phyloP scores from a whole-genome alignment of 2,329 filamentous ascomycete genomes.

The Byssochlamys sp. region DNA sequence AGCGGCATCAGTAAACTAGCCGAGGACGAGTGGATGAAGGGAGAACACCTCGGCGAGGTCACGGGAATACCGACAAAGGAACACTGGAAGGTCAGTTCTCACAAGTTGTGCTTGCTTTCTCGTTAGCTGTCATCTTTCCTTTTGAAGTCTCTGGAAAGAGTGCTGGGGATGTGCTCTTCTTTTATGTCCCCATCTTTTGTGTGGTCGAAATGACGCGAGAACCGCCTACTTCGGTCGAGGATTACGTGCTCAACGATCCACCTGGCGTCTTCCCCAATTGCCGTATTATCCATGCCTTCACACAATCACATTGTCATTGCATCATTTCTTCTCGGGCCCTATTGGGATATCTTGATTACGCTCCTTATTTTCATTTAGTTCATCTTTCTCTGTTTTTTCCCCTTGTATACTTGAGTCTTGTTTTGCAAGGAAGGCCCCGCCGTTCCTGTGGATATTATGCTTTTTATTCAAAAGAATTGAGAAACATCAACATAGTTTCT shows the following conservation, averaged over 20 bases:
- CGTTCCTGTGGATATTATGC: neutral
- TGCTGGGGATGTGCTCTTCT: neutral
- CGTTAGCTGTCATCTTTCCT: neutral
- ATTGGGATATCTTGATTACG: neutral
- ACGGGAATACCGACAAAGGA: slow-evolving; percentile 52
- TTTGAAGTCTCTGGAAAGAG: neutral
- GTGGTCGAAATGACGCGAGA: neutral
- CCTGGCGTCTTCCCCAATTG: neutral
- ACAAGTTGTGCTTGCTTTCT: slow-evolving; percentile 5
- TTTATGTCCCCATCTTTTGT: neutral
- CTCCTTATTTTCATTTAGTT: no score
- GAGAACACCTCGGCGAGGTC: slow-evolving; percentile 45
- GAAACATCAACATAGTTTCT: neutral
- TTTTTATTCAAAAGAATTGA: neutral
- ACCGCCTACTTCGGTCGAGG: neutral
- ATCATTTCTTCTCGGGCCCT: neutral
- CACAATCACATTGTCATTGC: neutral
- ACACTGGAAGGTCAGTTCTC: slow-evolving; percentile 54
- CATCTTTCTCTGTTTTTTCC: no score
- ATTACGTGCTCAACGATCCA: neutral
- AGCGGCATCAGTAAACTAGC: slow-evolving; percentile 39
- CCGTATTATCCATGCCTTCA: neutral
- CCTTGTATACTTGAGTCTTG: neutral
- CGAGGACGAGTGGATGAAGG: slow-evolving; percentile 45
- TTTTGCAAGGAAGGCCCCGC: neutral